Conservation (phyloP, 306 rosid species). For the Lathyrus sativus region DNA sequence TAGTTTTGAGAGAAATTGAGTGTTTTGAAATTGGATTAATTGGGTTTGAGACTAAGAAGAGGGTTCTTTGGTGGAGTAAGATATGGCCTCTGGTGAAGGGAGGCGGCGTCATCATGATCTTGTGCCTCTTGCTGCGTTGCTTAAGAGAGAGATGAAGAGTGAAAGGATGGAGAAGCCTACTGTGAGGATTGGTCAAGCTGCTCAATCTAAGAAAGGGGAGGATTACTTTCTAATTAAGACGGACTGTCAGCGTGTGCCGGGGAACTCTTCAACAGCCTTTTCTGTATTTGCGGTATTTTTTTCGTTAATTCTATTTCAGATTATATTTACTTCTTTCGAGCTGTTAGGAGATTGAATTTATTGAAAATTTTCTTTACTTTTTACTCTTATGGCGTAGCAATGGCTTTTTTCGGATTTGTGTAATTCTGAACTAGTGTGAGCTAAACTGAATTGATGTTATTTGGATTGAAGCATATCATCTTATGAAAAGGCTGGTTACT, state of each 20-base stretch:
- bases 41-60: slow-evolving; percentile 30
- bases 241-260: slow-evolving; percentile 79
- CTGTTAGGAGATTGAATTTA: slow-evolving; percentile 21
- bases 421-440: slow-evolving; percentile 20
- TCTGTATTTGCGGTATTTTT: slow-evolving; percentile 83
- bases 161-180: slow-evolving; percentile 95
- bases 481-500: slow-evolving; percentile 25
- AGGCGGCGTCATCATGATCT: slow-evolving; percentile 66
- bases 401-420: slow-evolving; percentile 21
- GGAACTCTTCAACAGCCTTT: slow-evolving; percentile 73
- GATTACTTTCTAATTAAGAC: slow-evolving; percentile 81
- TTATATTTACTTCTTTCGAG: slow-evolving; percentile 14
- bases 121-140: slow-evolving; percentile 91
- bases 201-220: slow-evolving; percentile 92
- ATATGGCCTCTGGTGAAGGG: slow-evolving; percentile 76
- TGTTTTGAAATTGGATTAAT: slow-evolving; percentile 37
- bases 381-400: background rate
- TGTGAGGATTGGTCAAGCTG: slow-evolving; percentile 78
- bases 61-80: slow-evolving; percentile 38
- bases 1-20: slow-evolving; percentile 44
- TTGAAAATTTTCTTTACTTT: slow-evolving; percentile 6
- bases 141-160: slow-evolving; percentile 79
- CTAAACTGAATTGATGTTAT: slow-evolving; percentile 21
- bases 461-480: slow-evolving; percentile 26
- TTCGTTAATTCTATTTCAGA: slow-evolving; percentile 6